Percentiles rank a stretch among this genome's conserved stretches.
Evolutionary conservation across 768 basidiomycete species (phyloP).

Genomic region (Austroboletus eburneus): DNA sequence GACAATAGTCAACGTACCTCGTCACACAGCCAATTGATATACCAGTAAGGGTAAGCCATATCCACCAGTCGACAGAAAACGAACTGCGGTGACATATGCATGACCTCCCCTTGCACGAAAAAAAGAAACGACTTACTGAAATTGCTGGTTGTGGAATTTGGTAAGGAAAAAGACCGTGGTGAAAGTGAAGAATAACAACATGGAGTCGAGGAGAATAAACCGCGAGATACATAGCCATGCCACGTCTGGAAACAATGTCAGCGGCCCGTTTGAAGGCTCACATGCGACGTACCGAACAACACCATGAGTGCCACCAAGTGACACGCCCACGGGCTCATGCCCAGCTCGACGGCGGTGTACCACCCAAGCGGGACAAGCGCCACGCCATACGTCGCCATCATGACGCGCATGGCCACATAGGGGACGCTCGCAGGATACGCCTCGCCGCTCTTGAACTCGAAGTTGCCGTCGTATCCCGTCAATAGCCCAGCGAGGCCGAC

Average conservation of each 20-base stretch:
- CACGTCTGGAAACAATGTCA: constrained; percentile 56
- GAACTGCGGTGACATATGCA: constrained; percentile 45
- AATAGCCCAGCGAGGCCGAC: constrained; percentile 91
- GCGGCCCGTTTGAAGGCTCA: constrained; percentile 2
- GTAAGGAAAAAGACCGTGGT: constrained; percentile 91
- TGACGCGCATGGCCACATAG: constrained; percentile 91
- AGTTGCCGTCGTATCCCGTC: constrained; percentile 86
- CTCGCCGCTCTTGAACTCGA: constrained; percentile 92
- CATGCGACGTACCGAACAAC: constrained; percentile 61
- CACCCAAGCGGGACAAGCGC: constrained; percentile 94
- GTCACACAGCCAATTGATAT: constrained; percentile 93
- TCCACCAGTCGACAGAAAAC: constrained; percentile 97
- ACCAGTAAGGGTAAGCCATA: constrained; percentile 93
- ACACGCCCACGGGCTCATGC: constrained; percentile 84
- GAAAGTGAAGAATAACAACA: constrained; percentile 99
- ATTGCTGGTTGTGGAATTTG: constrained; percentile 97
- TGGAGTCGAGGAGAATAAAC: constrained; percentile 96
- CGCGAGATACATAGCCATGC: constrained; percentile 96
- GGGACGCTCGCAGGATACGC: constrained; percentile 82
- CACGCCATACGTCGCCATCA: constrained; percentile 92
- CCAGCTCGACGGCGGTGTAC: constrained; percentile 94
- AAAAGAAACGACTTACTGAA: constrained; percentile 56
- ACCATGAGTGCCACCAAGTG: constrained; percentile 95
- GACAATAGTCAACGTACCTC: constrained; percentile 45
- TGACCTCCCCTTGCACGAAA: not conserved